Conservation (phyloP, 164 flowering plant species). For the Magnolia officinalis region DNA sequence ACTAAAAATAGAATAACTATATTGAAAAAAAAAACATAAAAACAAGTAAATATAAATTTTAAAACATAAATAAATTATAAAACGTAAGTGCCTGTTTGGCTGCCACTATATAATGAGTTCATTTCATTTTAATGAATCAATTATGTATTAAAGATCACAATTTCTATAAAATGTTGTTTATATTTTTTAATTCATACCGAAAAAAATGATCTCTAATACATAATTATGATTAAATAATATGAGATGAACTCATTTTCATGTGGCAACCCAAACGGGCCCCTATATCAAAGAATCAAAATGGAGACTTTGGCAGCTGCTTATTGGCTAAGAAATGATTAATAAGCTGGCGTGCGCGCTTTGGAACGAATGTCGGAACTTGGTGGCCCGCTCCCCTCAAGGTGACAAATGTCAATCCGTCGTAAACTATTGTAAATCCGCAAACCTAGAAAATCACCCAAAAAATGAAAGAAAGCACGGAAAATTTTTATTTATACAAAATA, state of each 20-base stretch:
- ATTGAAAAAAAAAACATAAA: too few relatives aligned
- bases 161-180: too few relatives aligned
- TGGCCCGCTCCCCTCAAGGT: slow-evolving; percentile 41
- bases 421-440: slow-evolving; percentile 36
- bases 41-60: too few relatives aligned
- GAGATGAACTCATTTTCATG: neutral
- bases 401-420: slow-evolving; percentile 34
- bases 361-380: slow-evolving; percentile 41
- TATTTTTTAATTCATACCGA: too few relatives aligned
- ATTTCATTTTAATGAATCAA: too few relatives aligned
- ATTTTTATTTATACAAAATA: neutral
- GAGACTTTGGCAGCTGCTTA: slow-evolving; percentile 26
- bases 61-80: too few relatives aligned
- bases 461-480: neutral
- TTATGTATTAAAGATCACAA: too few relatives aligned
- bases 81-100: too few relatives aligned
- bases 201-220: too few relatives aligned
- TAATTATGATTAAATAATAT: too few relatives aligned
- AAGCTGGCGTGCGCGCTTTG: slow-evolving; percentile 36
- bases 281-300: neutral
- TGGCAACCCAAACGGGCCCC: neutral
- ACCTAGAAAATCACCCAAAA: slow-evolving; percentile 13
- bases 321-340: slow-evolving; percentile 40
- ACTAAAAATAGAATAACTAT: too few relatives aligned
- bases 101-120: too few relatives aligned